Evolutionary conservation across 1,284 basidiomycete species (phyloP).

Genomic region (Phylloboletellus chloephorus): DNA sequence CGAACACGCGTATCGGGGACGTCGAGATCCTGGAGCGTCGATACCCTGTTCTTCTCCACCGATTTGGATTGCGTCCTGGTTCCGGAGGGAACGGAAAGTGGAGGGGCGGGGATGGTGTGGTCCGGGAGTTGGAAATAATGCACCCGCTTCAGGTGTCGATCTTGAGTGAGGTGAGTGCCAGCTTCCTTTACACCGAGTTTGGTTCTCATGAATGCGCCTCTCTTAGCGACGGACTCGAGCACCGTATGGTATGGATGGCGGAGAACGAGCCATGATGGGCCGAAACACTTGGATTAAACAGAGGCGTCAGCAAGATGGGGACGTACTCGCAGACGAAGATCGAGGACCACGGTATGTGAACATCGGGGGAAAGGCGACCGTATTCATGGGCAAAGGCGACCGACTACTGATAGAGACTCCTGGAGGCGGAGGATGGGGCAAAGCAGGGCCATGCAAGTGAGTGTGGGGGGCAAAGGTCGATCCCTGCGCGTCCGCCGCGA

Average conservation of each 20-base stretch:
- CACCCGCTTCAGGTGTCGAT: conserved; percentile 85
- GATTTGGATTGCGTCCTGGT: conserved; percentile 73
- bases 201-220: conserved; percentile 1
- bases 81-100: conserved; percentile 79
- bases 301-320: conserved; percentile 64
- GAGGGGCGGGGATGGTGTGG: conserved; percentile 83
- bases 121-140: conserved; percentile 85
- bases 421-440: conserved; percentile 90
- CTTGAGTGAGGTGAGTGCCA: conserved; percentile 63
- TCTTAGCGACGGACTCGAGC: conserved; percentile 74
- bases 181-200: not conserved
- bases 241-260: conserved; percentile 90
- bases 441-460: too few relatives aligned
- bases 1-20: conserved; percentile 90
- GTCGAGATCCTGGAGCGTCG: conserved; percentile 90
- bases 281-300: conserved; percentile 89
- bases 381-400: conserved; percentile 85
- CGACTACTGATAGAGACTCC: conserved; percentile 82
- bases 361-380: conserved; percentile 87
- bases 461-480: too few relatives aligned
- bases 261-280: conserved; percentile 70
- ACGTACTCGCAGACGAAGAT: conserved; percentile 37
- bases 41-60: conserved; percentile 82
- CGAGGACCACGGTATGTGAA: conserved; percentile 65
- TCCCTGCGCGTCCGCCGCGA: too few relatives aligned